Conservation (phyloP, 2,329 filamentous ascomycete genomes). For the Metarhizium anisopliae region DNA sequence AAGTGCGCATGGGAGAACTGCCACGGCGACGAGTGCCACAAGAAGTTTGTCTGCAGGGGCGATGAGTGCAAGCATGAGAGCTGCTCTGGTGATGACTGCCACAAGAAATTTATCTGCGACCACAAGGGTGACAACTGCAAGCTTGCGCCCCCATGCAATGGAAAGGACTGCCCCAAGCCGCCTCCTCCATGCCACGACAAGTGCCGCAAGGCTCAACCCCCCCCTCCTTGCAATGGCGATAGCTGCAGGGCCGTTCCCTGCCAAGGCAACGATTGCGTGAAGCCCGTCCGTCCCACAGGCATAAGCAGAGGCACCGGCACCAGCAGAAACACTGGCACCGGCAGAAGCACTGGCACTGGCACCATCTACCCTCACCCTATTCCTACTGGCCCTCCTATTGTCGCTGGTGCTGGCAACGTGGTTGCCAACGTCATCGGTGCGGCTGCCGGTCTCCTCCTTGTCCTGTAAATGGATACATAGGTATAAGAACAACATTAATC, state of each 20-base stretch:
- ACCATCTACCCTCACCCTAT: not conserved
- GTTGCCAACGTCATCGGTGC: conserved; percentile 13
- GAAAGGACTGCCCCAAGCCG: conserved; percentile 1
- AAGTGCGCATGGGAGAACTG: conserved; percentile 21
- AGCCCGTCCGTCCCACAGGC: not conserved
- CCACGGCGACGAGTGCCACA: conserved; percentile 19
- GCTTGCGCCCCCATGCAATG: conserved; percentile 4
- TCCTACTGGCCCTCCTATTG: not conserved
- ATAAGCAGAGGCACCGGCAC: not conserved
- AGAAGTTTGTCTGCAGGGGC: conserved; percentile 24
- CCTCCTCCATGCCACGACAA: not conserved
- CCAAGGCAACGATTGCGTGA: not conserved
- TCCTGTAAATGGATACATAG: conserved; percentile 11
- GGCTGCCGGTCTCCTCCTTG: conserved; percentile 13
- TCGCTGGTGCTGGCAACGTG: conserved; percentile 12
- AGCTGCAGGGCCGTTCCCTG: conserved; percentile 3
- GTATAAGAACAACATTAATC: not conserved
- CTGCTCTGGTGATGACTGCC: conserved; percentile 22
- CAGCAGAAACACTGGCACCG: too few relatives aligned
- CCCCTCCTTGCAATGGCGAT: conserved; percentile 5
- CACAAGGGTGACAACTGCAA: conserved; percentile 11
- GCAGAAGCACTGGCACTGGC: not conserved
- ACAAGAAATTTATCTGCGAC: conserved; percentile 19
- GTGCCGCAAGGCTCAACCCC: not conserved
- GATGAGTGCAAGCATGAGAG: conserved; percentile 20